A percentile compares a stretch with the other conserved stretches of the same genome.
phyloP scores from a whole-genome alignment of 73 alveolate species.

The Paramecium biaurelia region DNA sequence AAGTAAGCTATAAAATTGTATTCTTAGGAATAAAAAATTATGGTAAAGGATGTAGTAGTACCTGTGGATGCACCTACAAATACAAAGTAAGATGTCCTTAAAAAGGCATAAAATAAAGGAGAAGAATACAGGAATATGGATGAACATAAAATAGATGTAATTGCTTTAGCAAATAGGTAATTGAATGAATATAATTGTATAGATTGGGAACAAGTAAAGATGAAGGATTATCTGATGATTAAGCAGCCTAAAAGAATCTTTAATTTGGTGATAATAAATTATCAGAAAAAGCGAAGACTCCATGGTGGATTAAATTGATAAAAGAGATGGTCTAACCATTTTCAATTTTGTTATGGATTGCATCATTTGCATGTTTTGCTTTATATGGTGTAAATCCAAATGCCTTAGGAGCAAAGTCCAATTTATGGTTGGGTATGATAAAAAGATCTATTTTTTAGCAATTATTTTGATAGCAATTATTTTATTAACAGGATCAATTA shows the following conservation, averaged over 20 bases:
- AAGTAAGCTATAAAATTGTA: background rate
- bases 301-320: constrained; percentile 77
- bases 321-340: constrained; percentile 79
- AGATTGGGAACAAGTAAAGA: constrained; percentile 47
- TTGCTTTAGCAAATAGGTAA: constrained; percentile 8
- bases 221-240: constrained; percentile 48
- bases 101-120: background rate
- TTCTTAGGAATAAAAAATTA: background rate
- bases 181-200: background rate
- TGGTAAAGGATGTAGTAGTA: background rate
- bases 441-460: constrained; percentile 75
- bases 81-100: background rate
- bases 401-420: constrained; percentile 66
- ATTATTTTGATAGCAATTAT: constrained; percentile 81
- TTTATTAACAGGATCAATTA: constrained; percentile 79
- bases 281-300: constrained; percentile 83
- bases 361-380: constrained; percentile 79
- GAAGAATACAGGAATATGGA: constrained; percentile 67
- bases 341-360: constrained; percentile 87
- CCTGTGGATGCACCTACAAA: constrained; percentile 14
- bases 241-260: constrained; percentile 64
- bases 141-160: constrained; percentile 62
- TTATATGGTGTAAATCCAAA: constrained; percentile 81
- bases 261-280: constrained; percentile 82
- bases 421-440: background rate